phyloP scores from a whole-genome alignment of 768 basidiomycete species.

The Holtermannia corniformis region DNA sequence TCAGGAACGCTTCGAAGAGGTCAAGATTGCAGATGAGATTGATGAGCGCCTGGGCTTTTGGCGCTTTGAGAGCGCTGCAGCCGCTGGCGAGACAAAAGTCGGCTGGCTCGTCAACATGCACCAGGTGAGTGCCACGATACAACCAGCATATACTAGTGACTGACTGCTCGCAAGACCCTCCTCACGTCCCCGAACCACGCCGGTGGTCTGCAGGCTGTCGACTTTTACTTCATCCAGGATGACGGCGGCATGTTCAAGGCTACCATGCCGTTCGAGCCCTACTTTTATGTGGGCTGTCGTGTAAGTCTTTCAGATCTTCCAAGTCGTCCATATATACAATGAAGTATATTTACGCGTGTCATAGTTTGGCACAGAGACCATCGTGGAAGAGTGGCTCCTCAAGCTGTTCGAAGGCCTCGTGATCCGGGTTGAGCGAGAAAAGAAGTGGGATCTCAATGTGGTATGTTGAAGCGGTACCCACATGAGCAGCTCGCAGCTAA shows the following conservation, averaged over 20 bases:
- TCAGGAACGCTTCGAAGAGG: slow-evolving; percentile 76
- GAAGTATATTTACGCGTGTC: no score
- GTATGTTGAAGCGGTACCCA: slow-evolving; percentile 27
- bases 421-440: slow-evolving; percentile 62
- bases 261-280: slow-evolving; percentile 85
- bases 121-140: slow-evolving; percentile 68
- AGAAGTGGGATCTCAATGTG: slow-evolving; percentile 86
- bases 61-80: slow-evolving; percentile 54
- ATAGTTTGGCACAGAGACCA: slow-evolving; percentile 73
- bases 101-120: slow-evolving; percentile 99
- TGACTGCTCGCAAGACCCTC: slow-evolving; percentile 55
- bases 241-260: slow-evolving; percentile 95
- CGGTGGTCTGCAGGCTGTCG: slow-evolving; percentile 78
- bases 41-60: slow-evolving; percentile 89
- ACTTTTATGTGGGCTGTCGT: slow-evolving; percentile 87
- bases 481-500: not conserved
- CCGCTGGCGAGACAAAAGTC: slow-evolving; percentile 55
- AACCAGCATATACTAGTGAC: not conserved
- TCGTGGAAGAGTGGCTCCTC: slow-evolving; percentile 89
- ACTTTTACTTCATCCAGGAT: slow-evolving; percentile 95
- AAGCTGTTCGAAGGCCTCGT: slow-evolving; percentile 87
- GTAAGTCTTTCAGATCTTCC: slow-evolving; percentile 45
- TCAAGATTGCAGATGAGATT: slow-evolving; percentile 66
- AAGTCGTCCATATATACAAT: no score
- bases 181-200: slow-evolving; percentile 77